These are phyloP conservation scores for Nosema granulosis DNA, from an alignment of 371 early-diverging fungal genomes.

Conservation along the genomic window DNA sequence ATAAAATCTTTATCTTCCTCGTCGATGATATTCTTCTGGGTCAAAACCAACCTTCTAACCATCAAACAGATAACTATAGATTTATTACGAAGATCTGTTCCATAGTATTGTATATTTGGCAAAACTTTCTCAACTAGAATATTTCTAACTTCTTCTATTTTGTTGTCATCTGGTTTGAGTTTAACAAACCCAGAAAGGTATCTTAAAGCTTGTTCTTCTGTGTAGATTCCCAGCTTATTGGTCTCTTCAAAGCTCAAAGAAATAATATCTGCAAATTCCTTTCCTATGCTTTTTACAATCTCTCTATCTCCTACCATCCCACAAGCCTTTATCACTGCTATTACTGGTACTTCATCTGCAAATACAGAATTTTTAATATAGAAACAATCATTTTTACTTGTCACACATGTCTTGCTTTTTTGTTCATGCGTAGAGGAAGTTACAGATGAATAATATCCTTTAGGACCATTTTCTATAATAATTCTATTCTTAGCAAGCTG, in stretches of 20 bases:
- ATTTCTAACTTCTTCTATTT: constrained; percentile 81
- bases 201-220: constrained; percentile 72
- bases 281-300: constrained; percentile 82
- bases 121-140: constrained; percentile 82
- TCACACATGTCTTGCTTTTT: constrained; percentile 89
- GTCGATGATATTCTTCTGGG: constrained; percentile 72
- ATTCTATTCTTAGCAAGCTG: constrained; percentile 99
- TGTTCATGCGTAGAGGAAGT: constrained; percentile 85
- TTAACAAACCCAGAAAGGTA: constrained; percentile 48
- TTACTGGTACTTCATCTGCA: constrained; percentile 82
- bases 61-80: constrained; percentile 88
- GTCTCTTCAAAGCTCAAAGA: constrained; percentile 82
- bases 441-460: constrained; percentile 78
- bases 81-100: constrained; percentile 71
- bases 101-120: constrained; percentile 85
- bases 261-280: constrained; percentile 75
- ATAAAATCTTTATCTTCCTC: constrained; percentile 98
- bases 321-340: constrained; percentile 65
- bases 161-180: constrained; percentile 42
- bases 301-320: constrained; percentile 89
- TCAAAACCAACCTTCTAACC: constrained; percentile 86
- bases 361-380: constrained; percentile 85
- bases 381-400: constrained; percentile 71
- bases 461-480: constrained; percentile 84
- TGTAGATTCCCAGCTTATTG: constrained; percentile 71